Evolutionary conservation across 1,139 yeast genomes (phyloP).

Genomic region (Casaregolazyma suthepensis): DNA sequence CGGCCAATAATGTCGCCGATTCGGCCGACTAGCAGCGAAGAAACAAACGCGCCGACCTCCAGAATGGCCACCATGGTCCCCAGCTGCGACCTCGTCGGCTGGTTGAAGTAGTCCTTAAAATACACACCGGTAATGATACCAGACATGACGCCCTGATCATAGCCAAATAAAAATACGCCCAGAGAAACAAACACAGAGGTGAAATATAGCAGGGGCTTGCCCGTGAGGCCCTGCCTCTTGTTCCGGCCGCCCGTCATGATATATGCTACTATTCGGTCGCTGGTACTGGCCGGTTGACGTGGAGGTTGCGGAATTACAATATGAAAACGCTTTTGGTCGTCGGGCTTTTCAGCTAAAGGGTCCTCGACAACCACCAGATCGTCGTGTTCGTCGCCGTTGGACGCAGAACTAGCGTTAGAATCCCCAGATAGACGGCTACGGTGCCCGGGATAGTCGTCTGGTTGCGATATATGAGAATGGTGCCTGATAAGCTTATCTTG

Average conservation of each 20-base stretch:
- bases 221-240: conserved; percentile 25
- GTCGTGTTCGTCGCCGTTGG: conserved; percentile 10
- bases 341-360: not conserved
- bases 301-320: conserved; percentile 20
- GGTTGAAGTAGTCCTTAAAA: conserved; percentile 64
- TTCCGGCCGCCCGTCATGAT: conserved; percentile 24
- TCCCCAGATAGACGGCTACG: not conserved
- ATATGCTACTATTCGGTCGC: conserved; percentile 23
- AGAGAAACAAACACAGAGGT: conserved; percentile 77
- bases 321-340: conserved; percentile 6
- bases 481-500: not conserved
- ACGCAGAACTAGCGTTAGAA: not conserved
- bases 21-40: conserved; percentile 70
- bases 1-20: conserved; percentile 80
- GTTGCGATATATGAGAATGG: not conserved
- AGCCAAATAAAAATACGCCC: conserved; percentile 82
- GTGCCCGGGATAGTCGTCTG: not conserved
- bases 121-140: conserved; percentile 65
- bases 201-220: conserved; percentile 47
- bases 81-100: conserved; percentile 62
- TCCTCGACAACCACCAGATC: conserved; percentile 5
- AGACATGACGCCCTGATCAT: conserved; percentile 89
- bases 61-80: conserved; percentile 82
- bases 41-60: conserved; percentile 77
- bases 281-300: conserved; percentile 20